Evolutionary conservation across 306 rosid species (phyloP).

Genomic region (Gastrolobium bilobum): DNA sequence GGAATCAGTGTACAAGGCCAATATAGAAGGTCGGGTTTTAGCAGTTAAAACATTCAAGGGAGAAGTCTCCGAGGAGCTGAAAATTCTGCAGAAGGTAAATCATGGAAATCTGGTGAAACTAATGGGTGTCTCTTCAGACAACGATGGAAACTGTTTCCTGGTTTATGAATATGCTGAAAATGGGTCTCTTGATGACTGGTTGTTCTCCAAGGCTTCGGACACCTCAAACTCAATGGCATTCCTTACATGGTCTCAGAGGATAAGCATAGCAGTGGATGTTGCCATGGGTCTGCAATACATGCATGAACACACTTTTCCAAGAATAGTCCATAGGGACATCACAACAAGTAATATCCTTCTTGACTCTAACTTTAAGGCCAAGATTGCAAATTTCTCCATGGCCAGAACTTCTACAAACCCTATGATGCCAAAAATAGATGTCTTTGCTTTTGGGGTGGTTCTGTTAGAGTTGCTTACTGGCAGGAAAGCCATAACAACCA

Average conservation of each 20-base stretch:
- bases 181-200: conserved; percentile 80
- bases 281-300: conserved; percentile 83
- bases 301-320: conserved; percentile 87
- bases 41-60: conserved; percentile 70
- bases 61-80: conserved; percentile 73
- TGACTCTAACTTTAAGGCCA: conserved; percentile 74
- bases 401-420: conserved; percentile 64
- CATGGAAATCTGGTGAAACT: conserved; percentile 83
- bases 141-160: conserved; percentile 62
- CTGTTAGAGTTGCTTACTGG: conserved; percentile 77
- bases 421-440: conserved; percentile 67
- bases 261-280: conserved; percentile 78
- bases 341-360: conserved; percentile 77
- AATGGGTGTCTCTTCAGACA: conserved; percentile 67
- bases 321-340: conserved; percentile 80
- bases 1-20: conserved; percentile 76
- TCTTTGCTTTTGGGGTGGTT: conserved; percentile 78
- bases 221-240: conserved; percentile 41
- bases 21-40: conserved; percentile 58
- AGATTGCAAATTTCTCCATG: conserved; percentile 77
- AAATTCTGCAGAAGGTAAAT: conserved; percentile 81
- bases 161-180: conserved; percentile 82
- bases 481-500: conserved; percentile 58
- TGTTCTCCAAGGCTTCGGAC: conserved; percentile 50
- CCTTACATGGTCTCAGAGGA: conserved; percentile 81